Base-by-base conservation (phyloP, 1,284 basidiomycete genomes). In the Macrocystidia cucumis region DNA sequence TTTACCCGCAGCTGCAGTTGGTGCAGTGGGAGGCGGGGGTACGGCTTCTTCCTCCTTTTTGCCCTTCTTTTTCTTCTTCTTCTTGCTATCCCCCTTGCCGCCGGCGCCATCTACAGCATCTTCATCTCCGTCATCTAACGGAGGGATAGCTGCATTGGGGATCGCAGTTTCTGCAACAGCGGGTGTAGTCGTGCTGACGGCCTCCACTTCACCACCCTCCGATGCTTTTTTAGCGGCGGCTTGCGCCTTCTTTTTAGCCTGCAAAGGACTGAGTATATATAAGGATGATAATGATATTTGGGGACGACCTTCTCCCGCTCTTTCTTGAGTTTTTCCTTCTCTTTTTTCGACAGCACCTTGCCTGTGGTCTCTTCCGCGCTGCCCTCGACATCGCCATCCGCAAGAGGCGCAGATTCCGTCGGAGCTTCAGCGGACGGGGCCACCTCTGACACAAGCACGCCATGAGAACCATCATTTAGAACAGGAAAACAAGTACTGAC, bases 201-300 rank as follows among this genome's bases (percentile, higher is more conserved):
- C 14, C n/a, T 44, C 49, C 18, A 59, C 59, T 16, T 57, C 62
- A 6, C 43, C 52, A 6, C 44, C 55, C 14, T 57, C 56, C 3
- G 63, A 54, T 4, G 59, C 69, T 60, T 91, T 92, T 63, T 92
- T 95, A 6, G 83, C 83, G 23, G 84, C 88, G 11, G 84, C 84
- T 57, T 92, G 89, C 7, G 86, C 89, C 58, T 95, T 95, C 68
- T 95, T 97, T 72, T 92, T 95, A 0, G 88, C 91, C 89, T 92
- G 52, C 3, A 39, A 34, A 38, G 31, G 38, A 41, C 30, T 39
- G 23, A 37, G 32, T 33, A 29, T 20, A 9, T n/a, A n/a, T n/a
- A n/a, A 6, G 21, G 12, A 21, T 12, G 14, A 16, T 17, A 9
- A n/a, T 24, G 24, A 19, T 6, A 20, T 2, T n/a, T 28, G n/a